These are phyloP conservation scores for Gracilaria domingensis DNA, from an alignment of 23 red algal genomes.

Conservation along the genomic window DNA sequence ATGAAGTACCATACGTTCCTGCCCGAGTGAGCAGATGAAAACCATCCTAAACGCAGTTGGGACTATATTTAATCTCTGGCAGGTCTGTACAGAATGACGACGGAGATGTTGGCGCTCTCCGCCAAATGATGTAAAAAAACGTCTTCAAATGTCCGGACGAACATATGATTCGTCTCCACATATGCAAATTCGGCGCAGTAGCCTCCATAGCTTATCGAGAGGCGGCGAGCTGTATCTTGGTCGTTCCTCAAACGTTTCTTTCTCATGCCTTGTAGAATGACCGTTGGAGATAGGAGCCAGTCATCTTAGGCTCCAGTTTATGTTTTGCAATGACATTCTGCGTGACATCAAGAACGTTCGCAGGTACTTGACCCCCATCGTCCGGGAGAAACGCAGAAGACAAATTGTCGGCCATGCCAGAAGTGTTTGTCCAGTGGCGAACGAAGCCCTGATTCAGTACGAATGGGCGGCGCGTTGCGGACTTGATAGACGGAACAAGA, in stretches of 20 bases:
- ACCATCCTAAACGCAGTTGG: too few species aligned
- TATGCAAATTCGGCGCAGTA: constrained; percentile 51
- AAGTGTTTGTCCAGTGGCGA: constrained; percentile 31
- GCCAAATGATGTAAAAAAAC: constrained; percentile 53
- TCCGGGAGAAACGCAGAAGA: constrained; percentile 75
- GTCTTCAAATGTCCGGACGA: constrained; percentile 79
- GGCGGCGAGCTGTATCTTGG: constrained; percentile 44
- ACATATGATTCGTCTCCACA: constrained; percentile 81
- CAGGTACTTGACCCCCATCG: constrained; percentile 63
- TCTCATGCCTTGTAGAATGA: constrained; percentile 51
- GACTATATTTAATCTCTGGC: too few species aligned
- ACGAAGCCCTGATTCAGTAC: constrained; percentile 13
- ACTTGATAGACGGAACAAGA: not conserved
- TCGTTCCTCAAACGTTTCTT: constrained; percentile 35
- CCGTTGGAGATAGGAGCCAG: too few species aligned
- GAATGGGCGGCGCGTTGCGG: not conserved
- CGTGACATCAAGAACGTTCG: constrained; percentile 40
- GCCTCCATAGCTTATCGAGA: constrained; percentile 59
- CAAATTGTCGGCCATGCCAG: constrained; percentile 44
- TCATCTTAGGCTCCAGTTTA: constrained; percentile 65
- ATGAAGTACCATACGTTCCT: constrained; percentile 76
- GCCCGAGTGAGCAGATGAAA: too few species aligned
- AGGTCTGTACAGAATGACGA: too few species aligned
- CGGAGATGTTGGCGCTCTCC: constrained; percentile 58
- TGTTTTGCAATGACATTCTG: constrained; percentile 34